These are phyloP conservation scores for Tylopilus sp. DNA, from an alignment of 1,284 basidiomycete genomes.

Conservation along the genomic window DNA sequence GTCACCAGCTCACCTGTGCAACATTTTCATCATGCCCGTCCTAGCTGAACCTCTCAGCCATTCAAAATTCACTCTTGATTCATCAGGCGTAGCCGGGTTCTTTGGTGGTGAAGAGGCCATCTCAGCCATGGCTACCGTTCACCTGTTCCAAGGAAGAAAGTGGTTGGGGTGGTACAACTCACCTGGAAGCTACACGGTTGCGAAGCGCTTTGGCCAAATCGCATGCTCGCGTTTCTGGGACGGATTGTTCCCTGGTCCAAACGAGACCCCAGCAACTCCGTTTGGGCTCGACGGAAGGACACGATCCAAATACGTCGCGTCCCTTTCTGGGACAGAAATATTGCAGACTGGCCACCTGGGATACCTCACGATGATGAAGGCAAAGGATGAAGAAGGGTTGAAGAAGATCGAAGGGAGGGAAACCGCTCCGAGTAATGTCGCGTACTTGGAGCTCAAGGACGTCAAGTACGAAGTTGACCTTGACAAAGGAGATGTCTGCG, in stretches of 20 bases:
- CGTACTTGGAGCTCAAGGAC: constrained; percentile 33
- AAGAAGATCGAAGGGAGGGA: constrained; percentile 24
- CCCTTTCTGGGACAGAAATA: constrained; percentile 40
- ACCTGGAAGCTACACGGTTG: constrained; percentile 37
- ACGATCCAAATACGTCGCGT: constrained; percentile 38
- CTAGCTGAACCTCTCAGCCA: constrained; percentile 18
- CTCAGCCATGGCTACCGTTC: constrained; percentile 40
- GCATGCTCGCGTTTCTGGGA: constrained; percentile 43
- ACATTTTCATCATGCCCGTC: constrained; percentile 19
- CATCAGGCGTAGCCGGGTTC: constrained; percentile 31
- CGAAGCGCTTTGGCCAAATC: constrained; percentile 32
- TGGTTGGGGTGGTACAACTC: constrained; percentile 40
- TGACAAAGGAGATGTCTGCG: constrained; percentile 12
- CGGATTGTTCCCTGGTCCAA: constrained; percentile 40
- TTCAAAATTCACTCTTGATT: constrained; percentile 29
- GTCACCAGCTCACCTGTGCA: background rate
- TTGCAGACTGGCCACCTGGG: constrained; percentile 40
- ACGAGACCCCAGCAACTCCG: constrained; percentile 36
- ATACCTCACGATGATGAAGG: constrained; percentile 35
- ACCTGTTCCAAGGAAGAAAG: constrained; percentile 32
- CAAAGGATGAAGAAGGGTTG: constrained; percentile 10
- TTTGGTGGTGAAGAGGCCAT: constrained; percentile 41
- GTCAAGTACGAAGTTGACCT: constrained; percentile 29
- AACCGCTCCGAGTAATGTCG: constrained; percentile 30
- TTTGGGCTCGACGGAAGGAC: constrained; percentile 42